Base-by-base conservation (phyloP, 495 filamentous ascomycete species). In the Tuber microsphaerosporum region DNA sequence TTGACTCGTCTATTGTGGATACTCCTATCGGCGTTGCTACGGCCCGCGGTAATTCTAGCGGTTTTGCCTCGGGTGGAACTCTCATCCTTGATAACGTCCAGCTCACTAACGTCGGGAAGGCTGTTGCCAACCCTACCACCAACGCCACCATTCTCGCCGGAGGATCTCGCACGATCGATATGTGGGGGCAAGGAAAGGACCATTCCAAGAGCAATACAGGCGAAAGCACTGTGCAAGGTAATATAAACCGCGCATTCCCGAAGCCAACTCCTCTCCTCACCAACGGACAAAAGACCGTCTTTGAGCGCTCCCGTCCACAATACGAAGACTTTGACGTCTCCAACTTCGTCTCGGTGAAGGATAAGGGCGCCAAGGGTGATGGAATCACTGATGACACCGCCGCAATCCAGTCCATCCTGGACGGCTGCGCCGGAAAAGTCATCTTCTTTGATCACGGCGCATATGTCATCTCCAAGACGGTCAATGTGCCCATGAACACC, bases 381-480 rank as follows among this genome's bases (percentile, higher is more conserved):
- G 91, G 91, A 43, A 78, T 82, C 34, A 88, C 90, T 37, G 91
- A 93, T 77, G 91, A 92, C 77, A 91, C 90, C 14, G 86, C 85
- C 0, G 88, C 86, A 26, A 87, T 99, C 81, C 93, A 99, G 82
- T 86, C 87, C 31, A 80, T 89, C 48, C 83, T 85, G 51, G 86
- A 91, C 46, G 87, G 94, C 61, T 90, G 85, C 22, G 85, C 84
- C 22, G 77, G 85, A 12, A 89, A 94, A 69, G 85, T 97, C 72
- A 88, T 97, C 74, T 98, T 92, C 87, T 96, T 99, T 82, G 92
- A 96, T 83, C 92, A 96, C 81, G 94, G 94, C 71, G 90, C 91
- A 41, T 99, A 97, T 84, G 84, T 97, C 31, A 86, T 99, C 81
- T 92, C 92, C 69, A 87, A 90, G 73, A 97, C 94, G 2, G 85